Evolutionary conservation across 495 filamentous ascomycete genomes (phyloP), one percentile per base, ranked within the genome.

Genomic region (Aspergillus baeticus): DNA sequence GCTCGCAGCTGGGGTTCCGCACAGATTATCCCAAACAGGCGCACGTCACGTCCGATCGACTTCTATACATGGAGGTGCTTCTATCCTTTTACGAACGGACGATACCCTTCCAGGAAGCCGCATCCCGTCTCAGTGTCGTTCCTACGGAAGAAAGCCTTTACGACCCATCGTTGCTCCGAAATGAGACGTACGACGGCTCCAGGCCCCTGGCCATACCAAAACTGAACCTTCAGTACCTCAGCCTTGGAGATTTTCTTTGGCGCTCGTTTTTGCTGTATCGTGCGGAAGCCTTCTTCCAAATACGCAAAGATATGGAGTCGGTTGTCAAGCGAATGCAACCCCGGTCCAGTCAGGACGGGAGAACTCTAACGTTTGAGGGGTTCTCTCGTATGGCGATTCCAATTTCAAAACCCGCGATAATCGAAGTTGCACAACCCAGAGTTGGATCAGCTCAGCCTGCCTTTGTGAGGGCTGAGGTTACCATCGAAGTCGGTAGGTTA

Each of bases 221-320:
- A 62, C 73, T 98, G 46, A 98, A 96, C 65, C 79, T 99, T 37
- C 94, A 98, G 63, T 98, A 99, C 67, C 81, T 99, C 22, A 93
- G 91, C 7, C 83, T 96, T 33, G 92, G 94, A 4, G 94, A 99
- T 68, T 98, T 98, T 61, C 80, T 99, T 10, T 98, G 91, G 91
- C 81, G 94, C 35, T 89, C 93, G 13, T 88, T 98, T 62, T 79
- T 94, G 21, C 80, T 98, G 3, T 90, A 96, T 65, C 84, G 94
- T 20, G 91, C 86, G 58, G 94, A 99, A 69, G 83, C 94, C 3
- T 98, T 97, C 65, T 98, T 92, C 73, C 91, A 90, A 51, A 93
- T 99, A 53, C 83, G 92, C 26, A 92, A 90, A 63, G 88, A 97
- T 59, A 86, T 99, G 59, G 90, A 96, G 65, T 84, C 88, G 33